These are phyloP conservation scores for Cystofilobasidium capitatum DNA, from an alignment of 768 basidiomycete species.

Conservation along the genomic window DNA sequence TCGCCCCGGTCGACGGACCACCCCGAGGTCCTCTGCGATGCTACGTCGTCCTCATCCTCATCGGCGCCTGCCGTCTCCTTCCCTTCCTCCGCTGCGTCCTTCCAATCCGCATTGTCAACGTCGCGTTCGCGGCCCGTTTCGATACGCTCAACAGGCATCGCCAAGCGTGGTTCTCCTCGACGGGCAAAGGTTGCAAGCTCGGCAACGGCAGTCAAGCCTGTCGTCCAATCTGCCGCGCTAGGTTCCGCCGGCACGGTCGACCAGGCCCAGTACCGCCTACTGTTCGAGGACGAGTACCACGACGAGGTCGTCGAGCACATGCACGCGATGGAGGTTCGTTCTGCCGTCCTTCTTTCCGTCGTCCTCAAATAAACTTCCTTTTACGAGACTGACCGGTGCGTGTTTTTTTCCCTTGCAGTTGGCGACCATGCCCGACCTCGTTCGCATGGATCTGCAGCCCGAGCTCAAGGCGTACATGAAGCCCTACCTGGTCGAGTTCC, in stretches of 20 bases:
- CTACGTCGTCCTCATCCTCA: not conserved
- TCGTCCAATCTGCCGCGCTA: constrained; percentile 60
- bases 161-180: constrained; percentile 11
- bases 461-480: constrained; percentile 99
- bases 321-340: constrained; percentile 95
- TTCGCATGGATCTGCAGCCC: constrained; percentile 98
- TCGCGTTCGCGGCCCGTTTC: not conserved
- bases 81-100: not conserved
- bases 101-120: not conserved
- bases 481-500: constrained; percentile 93
- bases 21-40: not conserved
- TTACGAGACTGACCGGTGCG: constrained; percentile 28
- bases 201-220: constrained; percentile 40
- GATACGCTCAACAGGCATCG: too few species aligned
- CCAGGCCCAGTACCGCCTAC: constrained; percentile 50
- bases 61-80: not conserved
- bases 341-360: not conserved
- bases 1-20: constrained; percentile 51
- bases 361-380: not conserved
- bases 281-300: constrained; percentile 89
- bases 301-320: constrained; percentile 89
- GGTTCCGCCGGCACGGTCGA: constrained; percentile 27
- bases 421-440: constrained; percentile 77
- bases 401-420: constrained; percentile 44
- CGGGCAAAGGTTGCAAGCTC: constrained; percentile 50